Conservation (phyloP, 352 stramenopile species). For the Pythium scleroteichum region DNA sequence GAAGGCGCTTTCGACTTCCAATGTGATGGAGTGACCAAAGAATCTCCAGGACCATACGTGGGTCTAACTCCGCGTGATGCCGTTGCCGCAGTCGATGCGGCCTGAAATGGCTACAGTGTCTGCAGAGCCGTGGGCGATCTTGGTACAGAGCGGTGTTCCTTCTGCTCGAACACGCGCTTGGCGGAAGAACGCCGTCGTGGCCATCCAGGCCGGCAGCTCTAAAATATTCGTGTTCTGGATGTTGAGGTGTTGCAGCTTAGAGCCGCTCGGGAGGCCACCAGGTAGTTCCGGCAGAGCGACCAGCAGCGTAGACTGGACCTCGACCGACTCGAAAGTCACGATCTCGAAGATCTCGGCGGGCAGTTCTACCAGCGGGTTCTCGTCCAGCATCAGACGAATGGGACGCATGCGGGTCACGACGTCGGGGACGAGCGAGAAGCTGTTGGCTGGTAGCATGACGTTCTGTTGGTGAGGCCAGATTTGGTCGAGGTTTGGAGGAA, state of each 20-base stretch:
- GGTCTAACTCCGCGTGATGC: no score
- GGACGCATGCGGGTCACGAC: conserved; percentile 10
- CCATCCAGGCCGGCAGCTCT: conserved; percentile 18
- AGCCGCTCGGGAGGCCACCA: conserved; percentile 1
- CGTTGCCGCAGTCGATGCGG: not conserved
- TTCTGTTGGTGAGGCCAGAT: conserved; percentile 12
- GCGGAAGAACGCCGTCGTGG: conserved; percentile 6
- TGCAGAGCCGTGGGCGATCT: not conserved
- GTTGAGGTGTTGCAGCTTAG: conserved; percentile 6
- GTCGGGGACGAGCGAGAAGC: conserved; percentile 6
- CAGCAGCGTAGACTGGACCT: conserved; percentile 7
- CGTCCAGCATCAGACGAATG: conserved; percentile 20
- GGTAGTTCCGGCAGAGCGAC: conserved; percentile 3
- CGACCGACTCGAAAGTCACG: conserved; percentile 12
- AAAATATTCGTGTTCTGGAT: conserved; percentile 19
- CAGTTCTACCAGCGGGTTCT: conserved; percentile 11
- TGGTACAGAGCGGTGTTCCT: conserved; percentile 14
- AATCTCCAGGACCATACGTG: no score
- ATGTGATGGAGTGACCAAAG: no score
- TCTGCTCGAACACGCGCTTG: conserved; percentile 14
- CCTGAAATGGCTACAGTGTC: not conserved
- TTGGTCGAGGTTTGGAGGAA: conserved; percentile 4
- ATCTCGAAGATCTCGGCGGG: conserved; percentile 14
- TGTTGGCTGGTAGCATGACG: conserved; percentile 14
- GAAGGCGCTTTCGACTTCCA: no score